These are phyloP conservation scores for Phytophthora sp. DNA, from an alignment of 352 stramenopile species.

Conservation along the genomic window DNA sequence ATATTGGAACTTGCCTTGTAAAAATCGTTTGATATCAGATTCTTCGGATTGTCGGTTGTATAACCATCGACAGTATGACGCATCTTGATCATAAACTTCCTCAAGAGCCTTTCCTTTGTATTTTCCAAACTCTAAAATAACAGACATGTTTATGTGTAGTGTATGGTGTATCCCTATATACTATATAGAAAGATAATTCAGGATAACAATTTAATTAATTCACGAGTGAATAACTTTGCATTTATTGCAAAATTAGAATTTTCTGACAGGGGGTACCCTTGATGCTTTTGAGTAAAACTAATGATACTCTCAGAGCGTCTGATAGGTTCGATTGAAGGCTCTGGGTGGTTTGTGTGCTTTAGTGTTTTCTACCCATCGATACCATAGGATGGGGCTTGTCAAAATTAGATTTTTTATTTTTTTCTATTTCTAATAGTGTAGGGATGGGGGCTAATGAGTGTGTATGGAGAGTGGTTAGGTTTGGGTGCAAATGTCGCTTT, in stretches of 20 bases:
- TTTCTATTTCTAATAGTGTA: too few relatives aligned
- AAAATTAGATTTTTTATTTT: conserved; percentile 1
- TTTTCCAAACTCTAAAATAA: neutral
- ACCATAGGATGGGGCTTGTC: neutral
- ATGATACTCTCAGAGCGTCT: too few relatives aligned
- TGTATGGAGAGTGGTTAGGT: too few relatives aligned
- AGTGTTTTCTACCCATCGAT: neutral
- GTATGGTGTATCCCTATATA: neutral
- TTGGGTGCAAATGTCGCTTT: too few relatives aligned
- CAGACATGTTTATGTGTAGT: neutral
- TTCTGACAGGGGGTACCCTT: too few relatives aligned
- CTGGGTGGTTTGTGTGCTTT: too few relatives aligned
- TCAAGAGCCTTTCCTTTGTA: neutral
- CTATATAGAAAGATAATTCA: neutral
- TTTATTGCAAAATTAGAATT: neutral
- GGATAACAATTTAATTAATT: conserved; percentile 1
- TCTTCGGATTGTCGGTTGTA: neutral
- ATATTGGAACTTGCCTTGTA: neutral
- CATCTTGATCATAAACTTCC: neutral
- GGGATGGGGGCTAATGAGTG: too few relatives aligned
- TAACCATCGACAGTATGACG: neutral
- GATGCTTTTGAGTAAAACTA: too few relatives aligned
- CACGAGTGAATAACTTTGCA: neutral
- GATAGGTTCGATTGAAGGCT: too few relatives aligned
- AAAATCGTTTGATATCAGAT: neutral